These are phyloP conservation scores for Hyphopichia pseudoburtonii DNA, from an alignment of 1,139 yeast species.

Conservation along the genomic window DNA sequence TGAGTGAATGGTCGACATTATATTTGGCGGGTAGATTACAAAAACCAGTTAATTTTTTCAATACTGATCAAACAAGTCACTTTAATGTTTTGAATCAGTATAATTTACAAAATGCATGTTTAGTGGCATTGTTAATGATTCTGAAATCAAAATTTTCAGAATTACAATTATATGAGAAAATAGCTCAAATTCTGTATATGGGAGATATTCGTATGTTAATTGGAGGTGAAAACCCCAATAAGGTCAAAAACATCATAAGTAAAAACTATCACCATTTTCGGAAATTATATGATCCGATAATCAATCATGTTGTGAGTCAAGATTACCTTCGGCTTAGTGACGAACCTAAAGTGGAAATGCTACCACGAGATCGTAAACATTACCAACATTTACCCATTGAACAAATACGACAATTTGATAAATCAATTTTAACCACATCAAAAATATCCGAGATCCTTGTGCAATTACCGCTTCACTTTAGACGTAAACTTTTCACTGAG, in stretches of 20 bases:
- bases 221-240: constrained; percentile 91
- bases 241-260: constrained; percentile 78
- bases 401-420: too few species aligned
- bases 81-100: constrained; percentile 74
- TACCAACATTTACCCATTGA: too few species aligned
- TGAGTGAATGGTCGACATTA: constrained; percentile 78
- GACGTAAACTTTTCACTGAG: constrained; percentile 41
- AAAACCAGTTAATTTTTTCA: constrained; percentile 82
- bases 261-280: constrained; percentile 73
- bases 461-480: constrained; percentile 54
- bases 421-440: too few species aligned
- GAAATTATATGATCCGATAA: constrained; percentile 62
- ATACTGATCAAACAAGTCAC: too few species aligned
- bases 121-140: constrained; percentile 64
- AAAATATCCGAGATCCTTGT: constrained; percentile 31
- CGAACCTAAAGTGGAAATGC: too few species aligned
- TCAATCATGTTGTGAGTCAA: background rate
- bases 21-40: constrained; percentile 93
- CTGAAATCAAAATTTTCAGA: constrained; percentile 47
- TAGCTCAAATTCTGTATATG: constrained; percentile 78
- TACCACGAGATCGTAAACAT: too few species aligned
- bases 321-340: too few species aligned
- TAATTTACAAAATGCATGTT: constrained; percentile 76
- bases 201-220: constrained; percentile 89
- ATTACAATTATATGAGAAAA: constrained; percentile 66